phyloP scores from a whole-genome alignment of 768 basidiomycete species.

The Phlebiopsis flavidoalba region DNA sequence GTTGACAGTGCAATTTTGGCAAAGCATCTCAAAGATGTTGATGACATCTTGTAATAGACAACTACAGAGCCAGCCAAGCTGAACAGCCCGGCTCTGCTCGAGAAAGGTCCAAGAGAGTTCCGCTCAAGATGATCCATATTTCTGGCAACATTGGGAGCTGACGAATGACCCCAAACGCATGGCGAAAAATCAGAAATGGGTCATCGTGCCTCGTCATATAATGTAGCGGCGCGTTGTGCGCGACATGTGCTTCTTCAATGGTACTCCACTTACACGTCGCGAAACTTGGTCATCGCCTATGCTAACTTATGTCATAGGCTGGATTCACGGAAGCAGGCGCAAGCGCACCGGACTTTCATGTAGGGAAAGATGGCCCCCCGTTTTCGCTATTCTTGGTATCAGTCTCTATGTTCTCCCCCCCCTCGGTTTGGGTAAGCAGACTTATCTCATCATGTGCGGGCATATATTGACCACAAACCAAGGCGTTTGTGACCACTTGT shows the following conservation, averaged over 20 bases:
- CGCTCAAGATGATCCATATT: slow-evolving; percentile 5
- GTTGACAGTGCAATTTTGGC: neutral
- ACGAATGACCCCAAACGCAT: slow-evolving; percentile 23
- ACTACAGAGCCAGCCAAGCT: neutral
- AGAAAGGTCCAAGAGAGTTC: neutral
- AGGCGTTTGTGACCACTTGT: slow-evolving; percentile 21
- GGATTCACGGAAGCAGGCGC: slow-evolving; percentile 60
- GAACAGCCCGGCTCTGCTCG: neutral
- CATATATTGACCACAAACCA: neutral
- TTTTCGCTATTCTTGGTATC: slow-evolving; percentile 46
- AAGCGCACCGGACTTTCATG: slow-evolving; percentile 44
- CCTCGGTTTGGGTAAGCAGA: slow-evolving; percentile 26
- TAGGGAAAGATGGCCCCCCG: slow-evolving; percentile 48
- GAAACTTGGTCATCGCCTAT: neutral
- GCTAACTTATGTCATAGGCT: slow-evolving; percentile 35
- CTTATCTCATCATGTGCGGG: neutral
- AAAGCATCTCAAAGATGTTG: neutral
- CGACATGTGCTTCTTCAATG: slow-evolving; percentile 50
- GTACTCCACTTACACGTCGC: slow-evolving; percentile 30
- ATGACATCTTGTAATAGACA: neutral
- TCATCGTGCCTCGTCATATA: slow-evolving; percentile 21
- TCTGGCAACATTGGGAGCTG: slow-evolving; percentile 15
- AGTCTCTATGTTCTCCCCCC: slow-evolving; percentile 42
- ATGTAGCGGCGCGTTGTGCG: slow-evolving; percentile 20
- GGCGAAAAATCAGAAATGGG: slow-evolving; percentile 18